Percentiles rank a stretch among this genome's conserved stretches.
phyloP scores from a whole-genome alignment of 192 early-diverging fungal genomes.

The Backusella circina region DNA sequence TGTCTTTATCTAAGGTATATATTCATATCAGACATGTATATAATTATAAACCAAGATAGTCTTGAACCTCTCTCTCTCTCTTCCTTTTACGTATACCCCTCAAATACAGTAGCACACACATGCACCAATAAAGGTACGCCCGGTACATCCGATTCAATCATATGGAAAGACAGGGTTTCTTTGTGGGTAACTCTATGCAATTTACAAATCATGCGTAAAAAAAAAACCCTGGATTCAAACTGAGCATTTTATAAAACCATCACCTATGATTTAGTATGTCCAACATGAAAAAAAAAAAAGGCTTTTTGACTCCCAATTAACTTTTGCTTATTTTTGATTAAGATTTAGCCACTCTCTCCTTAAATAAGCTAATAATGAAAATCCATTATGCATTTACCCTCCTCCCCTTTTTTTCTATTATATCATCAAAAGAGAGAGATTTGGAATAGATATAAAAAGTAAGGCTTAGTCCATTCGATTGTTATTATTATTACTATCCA shows the following conservation, averaged over 20 bases:
- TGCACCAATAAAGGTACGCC: not conserved
- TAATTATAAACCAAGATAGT: too few species aligned
- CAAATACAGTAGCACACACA: too few species aligned
- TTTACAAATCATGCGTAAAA: not conserved
- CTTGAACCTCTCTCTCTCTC: too few species aligned
- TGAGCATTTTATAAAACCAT: not conserved
- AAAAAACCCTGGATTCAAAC: not conserved
- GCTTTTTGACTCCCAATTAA: not conserved
- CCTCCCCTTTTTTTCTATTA: not conserved
- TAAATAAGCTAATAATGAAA: not conserved
- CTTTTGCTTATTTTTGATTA: not conserved
- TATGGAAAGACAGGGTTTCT: not conserved
- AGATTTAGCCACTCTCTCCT: not conserved
- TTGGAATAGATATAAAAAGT: too few species aligned
- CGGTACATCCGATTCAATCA: not conserved
- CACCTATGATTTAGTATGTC: not conserved
- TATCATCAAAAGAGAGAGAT: too few species aligned
- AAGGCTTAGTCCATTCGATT: not conserved
- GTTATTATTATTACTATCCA: not conserved
- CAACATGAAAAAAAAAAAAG: not conserved
- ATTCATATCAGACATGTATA: too few species aligned
- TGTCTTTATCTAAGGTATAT: too few species aligned
- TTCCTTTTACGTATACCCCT: too few species aligned
- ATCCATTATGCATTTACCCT: not conserved
- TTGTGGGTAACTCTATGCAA: not conserved